Evolutionary conservation across 2,329 filamentous ascomycete species (phyloP).

Genomic region (Fusarium sp.): DNA sequence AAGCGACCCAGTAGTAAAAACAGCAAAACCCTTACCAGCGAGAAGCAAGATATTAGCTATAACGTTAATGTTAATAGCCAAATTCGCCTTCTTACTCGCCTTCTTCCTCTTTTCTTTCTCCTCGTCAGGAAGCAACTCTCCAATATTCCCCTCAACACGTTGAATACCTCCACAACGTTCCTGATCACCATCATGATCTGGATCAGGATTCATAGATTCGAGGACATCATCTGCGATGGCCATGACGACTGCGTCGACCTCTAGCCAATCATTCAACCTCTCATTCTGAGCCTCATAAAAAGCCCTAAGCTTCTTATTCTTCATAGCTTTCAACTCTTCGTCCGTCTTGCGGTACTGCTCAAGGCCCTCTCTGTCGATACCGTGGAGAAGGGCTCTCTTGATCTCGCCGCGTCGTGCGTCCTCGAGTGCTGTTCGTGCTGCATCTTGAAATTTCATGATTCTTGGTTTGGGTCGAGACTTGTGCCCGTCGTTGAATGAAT

Average conservation of each 20-base stretch:
- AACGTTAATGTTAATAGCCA: conserved; percentile 85
- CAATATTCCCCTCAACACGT: conserved; percentile 44
- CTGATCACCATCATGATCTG: conserved; percentile 47
- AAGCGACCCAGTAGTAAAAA: conserved; percentile 79
- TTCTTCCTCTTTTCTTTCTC: conserved; percentile 42
- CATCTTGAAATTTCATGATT: conserved; percentile 52
- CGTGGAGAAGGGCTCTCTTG: conserved; percentile 44
- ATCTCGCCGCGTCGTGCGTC: conserved; percentile 46
- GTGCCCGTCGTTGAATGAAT: conserved; percentile 8
- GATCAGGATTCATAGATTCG: conserved; percentile 48
- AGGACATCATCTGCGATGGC: conserved; percentile 48
- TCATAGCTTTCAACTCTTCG: conserved; percentile 41
- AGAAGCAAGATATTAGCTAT: conserved; percentile 76
- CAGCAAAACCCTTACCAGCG: conserved; percentile 75
- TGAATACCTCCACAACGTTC: conserved; percentile 46
- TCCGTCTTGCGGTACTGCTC: conserved; percentile 46
- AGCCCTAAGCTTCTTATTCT: conserved; percentile 42
- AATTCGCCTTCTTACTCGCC: conserved; percentile 37
- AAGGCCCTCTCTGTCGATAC: conserved; percentile 43
- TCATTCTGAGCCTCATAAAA: conserved; percentile 47
- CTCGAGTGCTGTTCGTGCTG: conserved; percentile 43
- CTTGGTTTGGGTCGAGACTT: conserved; percentile 28
- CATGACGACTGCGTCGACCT: conserved; percentile 48
- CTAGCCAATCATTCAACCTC: conserved; percentile 47
- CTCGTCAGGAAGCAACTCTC: conserved; percentile 46